Evolutionary conservation across 2,329 filamentous ascomycete species (phyloP).

Genomic region (Ophiocordyceps polyrhachis-furcata): DNA sequence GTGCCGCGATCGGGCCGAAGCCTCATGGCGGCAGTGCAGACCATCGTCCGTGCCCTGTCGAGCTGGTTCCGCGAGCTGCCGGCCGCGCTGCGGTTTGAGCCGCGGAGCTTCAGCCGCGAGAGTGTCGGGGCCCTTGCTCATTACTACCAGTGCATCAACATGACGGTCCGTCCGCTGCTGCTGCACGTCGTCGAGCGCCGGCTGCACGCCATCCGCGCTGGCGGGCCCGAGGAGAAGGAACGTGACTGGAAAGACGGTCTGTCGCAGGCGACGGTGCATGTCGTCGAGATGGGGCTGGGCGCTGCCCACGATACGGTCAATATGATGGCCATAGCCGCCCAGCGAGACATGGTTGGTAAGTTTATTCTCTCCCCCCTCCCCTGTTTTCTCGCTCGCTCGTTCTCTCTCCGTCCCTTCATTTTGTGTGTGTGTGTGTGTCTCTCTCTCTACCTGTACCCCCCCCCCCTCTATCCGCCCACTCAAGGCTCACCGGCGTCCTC

Average conservation of each 20-base stretch:
- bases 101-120: conserved; percentile 27
- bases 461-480: neutral
- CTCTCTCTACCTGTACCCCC: neutral
- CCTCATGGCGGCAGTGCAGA: conserved; percentile 29
- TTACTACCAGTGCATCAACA: conserved; percentile 39
- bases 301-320: conserved; percentile 24
- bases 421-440: neutral
- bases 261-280: conserved; percentile 25
- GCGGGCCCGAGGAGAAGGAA: conserved; percentile 10
- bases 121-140: conserved; percentile 32
- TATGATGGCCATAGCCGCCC: conserved; percentile 7
- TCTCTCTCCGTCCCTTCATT: neutral
- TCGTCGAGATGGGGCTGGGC: conserved; percentile 32
- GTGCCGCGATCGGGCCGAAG: conserved; percentile 23
- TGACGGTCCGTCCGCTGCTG: conserved; percentile 33
- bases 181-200: conserved; percentile 33
- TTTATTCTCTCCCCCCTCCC: neutral
- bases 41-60: conserved; percentile 28
- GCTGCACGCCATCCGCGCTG: conserved; percentile 11
- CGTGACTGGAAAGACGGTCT: conserved; percentile 20
- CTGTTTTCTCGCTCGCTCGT: too few relatives aligned
- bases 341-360: conserved; percentile 25
- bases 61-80: conserved; percentile 31
- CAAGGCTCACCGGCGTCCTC: neutral
- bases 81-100: conserved; percentile 26